These are phyloP conservation scores for Polyporus tsugae DNA, from an alignment of 1,284 basidiomycete species.

Conservation along the genomic window DNA sequence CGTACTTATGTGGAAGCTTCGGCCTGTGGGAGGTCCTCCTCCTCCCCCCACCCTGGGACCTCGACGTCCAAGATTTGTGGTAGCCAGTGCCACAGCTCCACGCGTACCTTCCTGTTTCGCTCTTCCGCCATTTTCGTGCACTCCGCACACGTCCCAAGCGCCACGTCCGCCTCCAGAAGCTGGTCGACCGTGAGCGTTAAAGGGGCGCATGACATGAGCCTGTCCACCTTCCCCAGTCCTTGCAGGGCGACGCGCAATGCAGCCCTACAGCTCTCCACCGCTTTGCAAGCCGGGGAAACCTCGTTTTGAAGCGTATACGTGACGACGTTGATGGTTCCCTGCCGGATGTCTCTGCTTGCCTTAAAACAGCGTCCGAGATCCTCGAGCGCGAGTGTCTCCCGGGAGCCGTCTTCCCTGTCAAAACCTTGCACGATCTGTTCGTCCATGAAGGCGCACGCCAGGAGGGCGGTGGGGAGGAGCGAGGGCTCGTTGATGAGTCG, in stretches of 20 bases:
- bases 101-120: neutral
- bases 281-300: neutral
- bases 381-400: neutral
- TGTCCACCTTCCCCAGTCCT: neutral
- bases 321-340: neutral
- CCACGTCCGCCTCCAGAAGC: neutral
- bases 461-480: neutral
- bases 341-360: too few species aligned
- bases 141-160: neutral
- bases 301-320: too few species aligned
- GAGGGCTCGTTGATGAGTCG: neutral
- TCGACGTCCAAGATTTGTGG: slow-evolving; percentile 10
- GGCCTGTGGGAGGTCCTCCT: neutral
- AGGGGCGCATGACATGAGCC: neutral
- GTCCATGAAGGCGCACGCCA: neutral
- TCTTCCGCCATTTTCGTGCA: neutral
- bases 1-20: neutral
- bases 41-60: slow-evolving; percentile 21
- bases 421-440: neutral
- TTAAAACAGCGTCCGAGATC: neutral
- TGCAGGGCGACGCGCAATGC: neutral
- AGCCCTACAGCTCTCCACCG: neutral
- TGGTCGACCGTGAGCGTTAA: too few species aligned
- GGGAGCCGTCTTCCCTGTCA: neutral
- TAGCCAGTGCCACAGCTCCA: slow-evolving; percentile 6